These are phyloP conservation scores for Cubamyces lactineus DNA, from an alignment of 768 basidiomycete species.

Conservation along the genomic window DNA sequence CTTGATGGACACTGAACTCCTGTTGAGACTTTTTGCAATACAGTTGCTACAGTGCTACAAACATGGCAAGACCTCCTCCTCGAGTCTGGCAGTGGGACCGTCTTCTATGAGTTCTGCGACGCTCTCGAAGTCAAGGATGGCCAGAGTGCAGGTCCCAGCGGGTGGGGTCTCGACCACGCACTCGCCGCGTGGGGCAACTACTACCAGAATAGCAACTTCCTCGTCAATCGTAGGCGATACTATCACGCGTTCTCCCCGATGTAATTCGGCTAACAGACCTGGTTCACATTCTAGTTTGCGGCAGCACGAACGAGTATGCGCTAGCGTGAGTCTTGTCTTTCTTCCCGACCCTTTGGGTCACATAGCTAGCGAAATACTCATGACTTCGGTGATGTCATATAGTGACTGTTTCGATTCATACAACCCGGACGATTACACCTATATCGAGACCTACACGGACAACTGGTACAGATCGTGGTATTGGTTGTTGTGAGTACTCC, in stretches of 20 bases:
- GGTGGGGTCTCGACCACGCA: slow-evolving; percentile 69
- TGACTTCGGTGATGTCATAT: background rate
- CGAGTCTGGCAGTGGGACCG: slow-evolving; percentile 42
- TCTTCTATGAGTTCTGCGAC: slow-evolving; percentile 67
- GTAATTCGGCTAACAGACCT: slow-evolving; percentile 52
- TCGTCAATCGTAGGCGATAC: slow-evolving; percentile 41
- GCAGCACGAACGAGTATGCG: too few species aligned
- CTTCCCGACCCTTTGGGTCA: background rate
- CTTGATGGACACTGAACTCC: too few species aligned
- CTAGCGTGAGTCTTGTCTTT: background rate
- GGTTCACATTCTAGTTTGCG: slow-evolving; percentile 52
- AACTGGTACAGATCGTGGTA: slow-evolving; percentile 65
- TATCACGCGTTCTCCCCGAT: background rate
- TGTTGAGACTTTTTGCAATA: background rate
- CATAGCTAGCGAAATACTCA: background rate
- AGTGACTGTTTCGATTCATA: slow-evolving; percentile 48
- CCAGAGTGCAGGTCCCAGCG: slow-evolving; percentile 48
- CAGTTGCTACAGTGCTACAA: slow-evolving; percentile 53
- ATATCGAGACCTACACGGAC: slow-evolving; percentile 58
- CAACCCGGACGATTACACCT: slow-evolving; percentile 44
- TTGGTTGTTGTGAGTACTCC: slow-evolving; percentile 58
- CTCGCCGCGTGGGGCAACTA: slow-evolving; percentile 62
- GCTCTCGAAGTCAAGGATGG: slow-evolving; percentile 68
- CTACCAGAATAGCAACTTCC: slow-evolving; percentile 50
- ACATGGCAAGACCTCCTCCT: slow-evolving; percentile 72